These are phyloP conservation scores for Arachis stenosperma DNA, from an alignment of 306 rosid genomes.

Conservation along the genomic window DNA sequence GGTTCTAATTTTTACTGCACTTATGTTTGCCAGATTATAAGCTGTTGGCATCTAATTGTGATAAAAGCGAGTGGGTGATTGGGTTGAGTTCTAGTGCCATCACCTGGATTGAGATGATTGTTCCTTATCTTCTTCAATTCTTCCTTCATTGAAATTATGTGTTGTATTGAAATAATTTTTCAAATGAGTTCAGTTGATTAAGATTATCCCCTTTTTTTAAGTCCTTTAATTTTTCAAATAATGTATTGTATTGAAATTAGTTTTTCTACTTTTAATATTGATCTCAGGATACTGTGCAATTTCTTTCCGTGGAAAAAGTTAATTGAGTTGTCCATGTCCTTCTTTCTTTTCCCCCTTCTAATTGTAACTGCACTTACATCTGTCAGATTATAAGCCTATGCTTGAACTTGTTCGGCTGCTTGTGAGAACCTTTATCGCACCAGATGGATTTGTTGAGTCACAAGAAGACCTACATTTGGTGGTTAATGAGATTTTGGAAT, in stretches of 20 bases:
- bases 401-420: conserved; percentile 58
- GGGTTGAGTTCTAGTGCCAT: conserved; percentile 20
- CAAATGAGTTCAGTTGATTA: too few species aligned
- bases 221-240: background rate
- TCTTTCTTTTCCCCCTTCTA: background rate
- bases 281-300: conserved; percentile 2
- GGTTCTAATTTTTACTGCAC: too few species aligned
- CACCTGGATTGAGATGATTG: conserved; percentile 11
- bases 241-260: background rate
- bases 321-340: conserved; percentile 14
- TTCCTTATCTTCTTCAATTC: background rate
- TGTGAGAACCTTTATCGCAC: conserved; percentile 48
- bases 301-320: conserved; percentile 22
- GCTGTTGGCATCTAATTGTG: background rate
- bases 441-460: conserved; percentile 45
- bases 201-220: background rate
- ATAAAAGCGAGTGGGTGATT: conserved; percentile 23
- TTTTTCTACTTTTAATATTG: background rate
- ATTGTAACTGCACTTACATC: conserved; percentile 32
- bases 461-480: conserved; percentile 52
- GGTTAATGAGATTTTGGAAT: conserved; percentile 59
- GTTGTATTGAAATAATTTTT: background rate
- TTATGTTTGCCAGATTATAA: too few species aligned
- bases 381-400: conserved; percentile 67
- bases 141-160: background rate